Percentiles rank a stretch among this genome's conserved stretches.
Conservation (phyloP, 345 rosid genomes). For the Linum tenue region DNA sequence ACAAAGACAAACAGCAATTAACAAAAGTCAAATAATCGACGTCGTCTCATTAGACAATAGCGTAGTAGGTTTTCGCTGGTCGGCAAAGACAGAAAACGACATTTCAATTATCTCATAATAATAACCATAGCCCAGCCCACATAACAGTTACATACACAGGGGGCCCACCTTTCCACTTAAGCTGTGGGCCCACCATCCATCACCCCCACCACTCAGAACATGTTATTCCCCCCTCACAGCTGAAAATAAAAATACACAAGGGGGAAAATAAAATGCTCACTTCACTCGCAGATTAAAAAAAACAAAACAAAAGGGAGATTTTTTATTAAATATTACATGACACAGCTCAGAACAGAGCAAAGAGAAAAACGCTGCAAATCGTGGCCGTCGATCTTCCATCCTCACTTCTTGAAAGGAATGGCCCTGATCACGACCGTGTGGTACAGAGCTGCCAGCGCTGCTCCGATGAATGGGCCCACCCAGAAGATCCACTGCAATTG, state of each 20-base stretch:
- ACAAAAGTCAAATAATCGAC: neutral
- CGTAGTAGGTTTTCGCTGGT: neutral
- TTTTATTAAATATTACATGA: neutral
- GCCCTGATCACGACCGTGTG: slow-evolving; percentile 5
- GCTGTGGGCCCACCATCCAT: neutral
- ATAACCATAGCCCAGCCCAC: neutral
- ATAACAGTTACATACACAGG: neutral
- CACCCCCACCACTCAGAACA: neutral
- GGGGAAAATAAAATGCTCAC: neutral
- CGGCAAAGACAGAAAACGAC: neutral
- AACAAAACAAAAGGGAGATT: neutral
- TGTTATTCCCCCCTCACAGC: neutral
- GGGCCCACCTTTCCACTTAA: neutral
- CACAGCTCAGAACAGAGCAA: neutral
- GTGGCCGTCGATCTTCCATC: neutral
- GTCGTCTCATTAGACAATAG: neutral
- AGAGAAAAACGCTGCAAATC: neutral
- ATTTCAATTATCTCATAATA: neutral
- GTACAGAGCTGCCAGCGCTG: slow-evolving; percentile 2
- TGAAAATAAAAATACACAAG: neutral
- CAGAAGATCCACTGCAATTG: slow-evolving; percentile 5
- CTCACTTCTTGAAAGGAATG: slow-evolving; percentile 7
- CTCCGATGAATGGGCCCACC: slow-evolving; percentile 6
- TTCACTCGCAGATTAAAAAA: no score
- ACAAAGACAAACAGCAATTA: neutral